phyloP scores from a whole-genome alignment of 805 yeast species.

The Candida glaebosa region DNA sequence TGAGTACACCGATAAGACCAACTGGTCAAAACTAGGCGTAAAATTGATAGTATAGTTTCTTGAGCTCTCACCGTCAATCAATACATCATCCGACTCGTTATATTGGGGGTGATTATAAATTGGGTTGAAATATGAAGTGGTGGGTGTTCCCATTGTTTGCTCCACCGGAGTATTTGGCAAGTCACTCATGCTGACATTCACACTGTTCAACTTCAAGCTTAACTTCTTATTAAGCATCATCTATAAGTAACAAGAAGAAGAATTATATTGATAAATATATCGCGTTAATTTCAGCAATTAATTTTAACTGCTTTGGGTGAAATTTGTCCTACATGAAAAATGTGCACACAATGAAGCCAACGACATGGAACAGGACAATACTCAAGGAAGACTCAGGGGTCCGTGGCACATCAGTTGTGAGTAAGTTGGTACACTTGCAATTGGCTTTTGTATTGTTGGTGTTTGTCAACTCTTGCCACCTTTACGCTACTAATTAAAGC shows the following conservation, averaged over 20 bases:
- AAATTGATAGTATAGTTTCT: conserved; percentile 32
- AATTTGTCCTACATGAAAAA: neutral
- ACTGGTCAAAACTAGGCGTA: conserved; percentile 34
- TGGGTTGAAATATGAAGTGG: conserved; percentile 5
- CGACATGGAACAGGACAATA: no score
- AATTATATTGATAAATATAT: neutral
- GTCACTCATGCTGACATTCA: conserved; percentile 23
- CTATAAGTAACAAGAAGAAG: neutral
- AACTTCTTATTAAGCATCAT: conserved; percentile 28
- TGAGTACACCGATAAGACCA: conserved; percentile 31
- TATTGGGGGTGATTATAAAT: conserved; percentile 31
- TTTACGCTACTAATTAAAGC: no score
- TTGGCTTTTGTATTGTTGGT: no score
- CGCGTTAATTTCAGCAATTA: neutral
- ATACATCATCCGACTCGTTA: conserved; percentile 40
- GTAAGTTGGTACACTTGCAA: no score
- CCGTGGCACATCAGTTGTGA: no score
- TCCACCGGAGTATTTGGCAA: conserved; percentile 45
- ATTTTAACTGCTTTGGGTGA: neutral
- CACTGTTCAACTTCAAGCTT: conserved; percentile 32
- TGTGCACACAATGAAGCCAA: no score
- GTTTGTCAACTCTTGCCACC: no score
- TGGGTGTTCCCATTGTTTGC: conserved; percentile 39
- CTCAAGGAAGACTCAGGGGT: no score
- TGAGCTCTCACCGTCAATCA: conserved; percentile 36